Base-by-base conservation (phyloP, 768 basidiomycete genomes). In the Boletellus ananas region DNA sequence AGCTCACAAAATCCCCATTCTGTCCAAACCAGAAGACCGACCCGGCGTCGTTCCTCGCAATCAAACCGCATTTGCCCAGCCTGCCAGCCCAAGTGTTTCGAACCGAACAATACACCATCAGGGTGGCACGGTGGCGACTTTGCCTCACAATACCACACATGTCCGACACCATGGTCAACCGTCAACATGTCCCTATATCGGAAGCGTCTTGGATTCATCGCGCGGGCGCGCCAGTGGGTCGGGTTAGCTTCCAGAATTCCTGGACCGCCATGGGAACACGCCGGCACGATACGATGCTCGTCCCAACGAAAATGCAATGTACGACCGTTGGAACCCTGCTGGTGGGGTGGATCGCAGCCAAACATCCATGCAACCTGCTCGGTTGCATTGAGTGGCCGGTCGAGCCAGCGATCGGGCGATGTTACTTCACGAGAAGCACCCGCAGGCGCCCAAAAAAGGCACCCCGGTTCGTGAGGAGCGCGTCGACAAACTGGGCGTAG, bases 381-480 rank as follows among this genome's bases (percentile, higher is more conserved):
- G 46, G 57, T 42, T 51, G 38, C 33, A 41, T n/a, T 51, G 47
- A 41, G 13, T 55, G 18, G 18, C 52, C 45, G 35, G 49, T 39
- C 42, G 34, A 25, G 25, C 39, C 36, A 60, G 37, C 41, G 16
- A 4, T 47, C 20, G 34, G 47, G 34, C 29, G 46, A 48, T 29
- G 11, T 7, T 7, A 29, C 8, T 41, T 34, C 52, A 45, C 38
- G 37, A 31, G 45, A 43, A 41, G 49, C 34, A 20, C 43, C n/a
- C 42, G 34, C 17, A 21, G 38, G 56, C 56, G 57, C 39, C 4
- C 37, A 43, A 44, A 38, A 50, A 54, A 58, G 27, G 56, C 31
- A 66, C 64, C 66, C 64, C 54, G 55, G 64, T 66, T 68, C 59
- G 64, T 58, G 61, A 61, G 41, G 42, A 49, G 45, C 55, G 31